These are phyloP conservation scores for Coprinopsis strossmayeri DNA, from an alignment of 768 basidiomycete species.

Conservation along the genomic window DNA sequence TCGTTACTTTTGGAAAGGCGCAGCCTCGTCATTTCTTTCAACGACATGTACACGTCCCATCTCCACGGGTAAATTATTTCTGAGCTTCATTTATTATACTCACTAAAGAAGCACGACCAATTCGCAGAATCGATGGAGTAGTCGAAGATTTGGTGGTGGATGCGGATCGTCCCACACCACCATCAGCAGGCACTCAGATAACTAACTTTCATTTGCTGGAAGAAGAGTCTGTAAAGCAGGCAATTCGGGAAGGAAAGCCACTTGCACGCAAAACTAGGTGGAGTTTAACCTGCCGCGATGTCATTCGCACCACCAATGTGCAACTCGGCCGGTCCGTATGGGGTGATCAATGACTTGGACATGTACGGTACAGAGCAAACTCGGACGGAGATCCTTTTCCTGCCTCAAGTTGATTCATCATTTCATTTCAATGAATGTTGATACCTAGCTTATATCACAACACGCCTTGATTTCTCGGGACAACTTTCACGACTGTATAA, in stretches of 20 bases:
- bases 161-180: slow-evolving; percentile 15
- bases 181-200: slow-evolving; percentile 23
- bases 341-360: neutral
- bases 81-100: slow-evolving; percentile 1
- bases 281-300: slow-evolving; percentile 84
- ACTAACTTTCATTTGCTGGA: slow-evolving; percentile 55
- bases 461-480: too few species aligned
- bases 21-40: slow-evolving; percentile 73
- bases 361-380: too few species aligned
- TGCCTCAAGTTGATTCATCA: too few species aligned
- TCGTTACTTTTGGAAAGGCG: slow-evolving; percentile 81
- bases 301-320: slow-evolving; percentile 42
- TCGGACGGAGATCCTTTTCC: neutral
- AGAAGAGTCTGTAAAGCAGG: slow-evolving; percentile 29
- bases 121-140: slow-evolving; percentile 51
- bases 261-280: slow-evolving; percentile 57
- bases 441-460: too few species aligned
- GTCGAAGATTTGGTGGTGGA: slow-evolving; percentile 41
- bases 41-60: slow-evolving; percentile 59
- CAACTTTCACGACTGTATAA: too few species aligned
- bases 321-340: neutral
- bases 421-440: too few species aligned
- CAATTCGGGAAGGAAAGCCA: slow-evolving; percentile 40
- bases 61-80: slow-evolving; percentile 60
- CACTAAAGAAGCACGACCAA: slow-evolving; percentile 7